Base-by-base conservation (phyloP, 2,329 filamentous ascomycete species). In the Whalleya microplaca region DNA sequence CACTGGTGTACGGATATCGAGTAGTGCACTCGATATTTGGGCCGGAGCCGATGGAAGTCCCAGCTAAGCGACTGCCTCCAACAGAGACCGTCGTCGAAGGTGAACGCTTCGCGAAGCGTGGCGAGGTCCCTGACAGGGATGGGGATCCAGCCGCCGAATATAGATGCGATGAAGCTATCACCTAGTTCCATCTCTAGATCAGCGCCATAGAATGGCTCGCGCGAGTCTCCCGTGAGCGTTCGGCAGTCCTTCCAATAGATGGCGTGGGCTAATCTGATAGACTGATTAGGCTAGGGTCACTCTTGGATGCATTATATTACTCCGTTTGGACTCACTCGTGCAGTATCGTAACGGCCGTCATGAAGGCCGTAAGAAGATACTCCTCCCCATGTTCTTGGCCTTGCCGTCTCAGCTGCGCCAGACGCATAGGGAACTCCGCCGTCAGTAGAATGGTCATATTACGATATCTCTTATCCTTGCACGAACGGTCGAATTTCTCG, bases 121-220 rank as follows among this genome's bases (percentile, higher is more conserved):
- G 6, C 32, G 32, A 12, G 9, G 32, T 37, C 21, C 41, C 58
- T 58, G 18, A 72, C 59, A 2, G 71, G 69, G 3, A 72, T 66
- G 0, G 71, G 72, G 4, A 67, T 44, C 69, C 70, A 73, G 9
- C 70, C 71, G 7, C 71, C 68, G 52, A 73, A 74, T 1, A 72
- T 59, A n/a, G 66, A 63, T 10, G 69, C 66, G n/a, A 74, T 51
- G 56, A 73, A 72, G 59, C 69, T 73, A 48, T 73, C 69, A 21
- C 72, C 71, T 7, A 73, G 65, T 49, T 73, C 72, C 70, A 73
- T 74, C 51, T 73, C 70, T 7, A 73, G 61, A 42, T 73, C 72
- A 2, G 59, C 66, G 7, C 71, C 72, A 52, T 73, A 74, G 59
- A 68, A 74, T 1, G 72, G 72, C 58, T 73, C 72, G 1, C 63